Conservation (phyloP, 2,329 filamentous ascomycete genomes). For the Exophiala spinifera region DNA sequence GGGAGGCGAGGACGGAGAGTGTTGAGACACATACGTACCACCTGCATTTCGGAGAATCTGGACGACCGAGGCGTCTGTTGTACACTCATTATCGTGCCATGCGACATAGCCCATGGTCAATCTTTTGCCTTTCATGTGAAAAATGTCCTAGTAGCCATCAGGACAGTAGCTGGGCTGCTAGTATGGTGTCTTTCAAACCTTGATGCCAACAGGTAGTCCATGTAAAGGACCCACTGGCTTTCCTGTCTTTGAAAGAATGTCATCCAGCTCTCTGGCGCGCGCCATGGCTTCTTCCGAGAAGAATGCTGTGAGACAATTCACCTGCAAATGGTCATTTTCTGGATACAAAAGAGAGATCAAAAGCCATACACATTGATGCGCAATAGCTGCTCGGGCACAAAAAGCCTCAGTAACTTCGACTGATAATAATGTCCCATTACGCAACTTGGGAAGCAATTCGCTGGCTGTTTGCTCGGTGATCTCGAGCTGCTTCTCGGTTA, state of each 20-base stretch:
- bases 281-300: conserved; percentile 50
- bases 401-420: conserved; percentile 52
- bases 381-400: conserved; percentile 53
- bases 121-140: conserved; percentile 30
- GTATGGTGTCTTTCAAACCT: conserved; percentile 27
- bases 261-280: conserved; percentile 48
- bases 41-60: conserved; percentile 33
- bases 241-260: conserved; percentile 32
- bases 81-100: conserved; percentile 29
- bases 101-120: conserved; percentile 32
- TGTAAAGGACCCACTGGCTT: conserved; percentile 38
- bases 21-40: conserved; percentile 3
- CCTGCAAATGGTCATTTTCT: conserved; percentile 1
- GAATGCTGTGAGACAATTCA: conserved; percentile 49
- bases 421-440: conserved; percentile 43
- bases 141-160: neutral
- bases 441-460: conserved; percentile 42
- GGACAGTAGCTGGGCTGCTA: neutral
- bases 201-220: conserved; percentile 57
- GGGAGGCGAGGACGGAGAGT: too few relatives aligned
- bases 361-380: conserved; percentile 30
- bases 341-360: neutral
- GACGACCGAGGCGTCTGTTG: conserved; percentile 30
- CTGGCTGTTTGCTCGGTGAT: conserved; percentile 52
- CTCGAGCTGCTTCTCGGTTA: conserved; percentile 36